Conservation (phyloP, 2,329 filamentous ascomycete species). For the Curvularia sp. region DNA sequence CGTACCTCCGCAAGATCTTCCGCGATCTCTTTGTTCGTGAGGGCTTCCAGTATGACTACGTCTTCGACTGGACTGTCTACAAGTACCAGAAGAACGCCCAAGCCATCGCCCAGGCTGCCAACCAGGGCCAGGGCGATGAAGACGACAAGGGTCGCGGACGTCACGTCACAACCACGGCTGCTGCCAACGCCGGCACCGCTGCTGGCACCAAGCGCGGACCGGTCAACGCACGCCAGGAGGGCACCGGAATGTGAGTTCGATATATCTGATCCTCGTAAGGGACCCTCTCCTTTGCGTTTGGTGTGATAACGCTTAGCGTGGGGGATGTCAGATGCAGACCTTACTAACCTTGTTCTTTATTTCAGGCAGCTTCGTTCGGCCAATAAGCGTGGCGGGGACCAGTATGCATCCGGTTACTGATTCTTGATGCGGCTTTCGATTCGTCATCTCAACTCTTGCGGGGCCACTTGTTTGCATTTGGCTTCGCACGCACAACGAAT, state of each 20-base stretch:
- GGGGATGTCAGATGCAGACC: slow-evolving; percentile 62
- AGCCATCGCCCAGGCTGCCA: slow-evolving; percentile 84
- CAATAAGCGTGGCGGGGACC: slow-evolving; percentile 60
- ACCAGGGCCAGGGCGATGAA: slow-evolving; percentile 69
- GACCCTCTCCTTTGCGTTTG: slow-evolving; percentile 84
- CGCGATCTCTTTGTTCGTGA: slow-evolving; percentile 98
- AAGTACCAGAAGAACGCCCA: slow-evolving; percentile 99
- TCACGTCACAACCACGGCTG: slow-evolving; percentile 65
- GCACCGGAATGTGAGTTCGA: slow-evolving; percentile 96
- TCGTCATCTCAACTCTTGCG: slow-evolving; percentile 53
- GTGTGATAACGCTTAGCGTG: slow-evolving; percentile 78
- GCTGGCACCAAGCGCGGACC: slow-evolving; percentile 73
- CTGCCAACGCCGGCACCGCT: slow-evolving; percentile 68
- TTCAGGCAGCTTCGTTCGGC: slow-evolving; percentile 61
- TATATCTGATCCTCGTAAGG: slow-evolving; percentile 83
- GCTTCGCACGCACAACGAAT: slow-evolving; percentile 48
- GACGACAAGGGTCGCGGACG: slow-evolving; percentile 75
- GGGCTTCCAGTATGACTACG: slow-evolving; percentile 99
- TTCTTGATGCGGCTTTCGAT: slow-evolving; percentile 51
- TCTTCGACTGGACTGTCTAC: slow-evolving; percentile 99
- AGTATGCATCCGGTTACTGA: slow-evolving; percentile 60
- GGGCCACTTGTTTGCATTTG: slow-evolving; percentile 39
- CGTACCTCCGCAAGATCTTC: slow-evolving; percentile 99
- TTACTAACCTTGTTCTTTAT: slow-evolving; percentile 55
- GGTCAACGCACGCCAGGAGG: slow-evolving; percentile 80